Evolutionary conservation across 768 basidiomycete species (phyloP), one percentile per base, ranked within the genome.

Genomic region (Cantharellus cinnabarinus): DNA sequence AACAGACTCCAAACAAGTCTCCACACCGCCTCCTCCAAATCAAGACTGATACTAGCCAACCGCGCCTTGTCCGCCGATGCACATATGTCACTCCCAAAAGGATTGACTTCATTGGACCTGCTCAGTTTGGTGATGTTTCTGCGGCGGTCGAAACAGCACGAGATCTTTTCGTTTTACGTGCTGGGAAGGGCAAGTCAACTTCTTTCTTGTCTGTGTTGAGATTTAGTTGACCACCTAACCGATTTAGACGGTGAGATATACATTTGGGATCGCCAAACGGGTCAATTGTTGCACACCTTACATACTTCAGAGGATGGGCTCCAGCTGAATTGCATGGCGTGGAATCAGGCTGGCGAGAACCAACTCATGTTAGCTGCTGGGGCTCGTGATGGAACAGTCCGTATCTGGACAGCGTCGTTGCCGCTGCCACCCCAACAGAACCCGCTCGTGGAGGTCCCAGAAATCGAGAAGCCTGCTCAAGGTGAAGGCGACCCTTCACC

Each of bases 181-280:
- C 82, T 44, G 80, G 81, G 3, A 87, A 89, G 77, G 75, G 62
- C 62, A 41, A 48, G 62, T 57, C 10, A 2, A 41, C 38, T 5
- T 44, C 20, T 48, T 48, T 48, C 29, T 29, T 14, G 2, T 60
- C 15, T 29, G 34, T 15, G 14, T 29, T 10, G 44, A 29, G 10
- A 10, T 10, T 48, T 48, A 48, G 10, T 29, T 48, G 14, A 55
- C 55, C 29, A 15, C 34, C 5, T 50, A 37, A 5, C 15, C 4
- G 20, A 37, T 15, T 38, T 40, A 63, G 85, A 77, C 61, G 87
- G 87, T 3, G 84, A 87, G 64, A 81, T 89, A 10, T 81, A 85
- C 65, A 84, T 89, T 10, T 89, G 87, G 87, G 87, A 89, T 65
- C 78, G 80, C 61, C 85, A 87, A 69, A 82, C 82, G 5, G 87